Evolutionary conservation across 352 stramenopile genomes (phyloP).

Genomic region (Phytopythium chamaehyphon): DNA sequence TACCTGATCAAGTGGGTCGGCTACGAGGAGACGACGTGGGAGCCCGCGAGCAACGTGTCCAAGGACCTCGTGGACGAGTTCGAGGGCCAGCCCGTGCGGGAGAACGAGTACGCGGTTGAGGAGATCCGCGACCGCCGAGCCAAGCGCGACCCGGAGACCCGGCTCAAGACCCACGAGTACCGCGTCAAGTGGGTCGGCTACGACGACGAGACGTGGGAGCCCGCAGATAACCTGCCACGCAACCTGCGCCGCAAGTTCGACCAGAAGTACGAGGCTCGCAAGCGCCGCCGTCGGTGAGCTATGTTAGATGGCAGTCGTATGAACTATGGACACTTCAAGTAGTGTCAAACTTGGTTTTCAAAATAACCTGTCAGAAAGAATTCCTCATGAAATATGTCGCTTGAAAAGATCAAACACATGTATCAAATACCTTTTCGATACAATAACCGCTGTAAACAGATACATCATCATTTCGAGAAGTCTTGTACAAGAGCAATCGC

Average conservation of each 20-base stretch:
- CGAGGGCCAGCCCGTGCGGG: slow-evolving; percentile 61
- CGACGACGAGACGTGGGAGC: slow-evolving; percentile 77
- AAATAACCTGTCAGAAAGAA: too few relatives aligned
- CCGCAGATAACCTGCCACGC: slow-evolving; percentile 68
- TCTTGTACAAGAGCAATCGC: slow-evolving; percentile 2
- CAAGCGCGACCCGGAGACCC: slow-evolving; percentile 58
- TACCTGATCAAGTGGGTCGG: slow-evolving; percentile 84
- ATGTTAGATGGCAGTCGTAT: too few relatives aligned
- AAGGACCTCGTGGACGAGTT: slow-evolving; percentile 82
- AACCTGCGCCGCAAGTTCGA: slow-evolving; percentile 80
- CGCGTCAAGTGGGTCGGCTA: slow-evolving; percentile 86
- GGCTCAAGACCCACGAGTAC: slow-evolving; percentile 74
- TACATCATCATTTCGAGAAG: too few relatives aligned
- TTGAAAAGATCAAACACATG: neutral
- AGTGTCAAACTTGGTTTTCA: too few relatives aligned
- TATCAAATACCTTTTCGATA: too few relatives aligned
- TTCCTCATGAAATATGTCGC: too few relatives aligned
- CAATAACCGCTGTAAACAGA: too few relatives aligned
- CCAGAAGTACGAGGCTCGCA: slow-evolving; percentile 60
- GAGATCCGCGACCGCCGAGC: slow-evolving; percentile 66
- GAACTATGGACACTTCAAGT: too few relatives aligned
- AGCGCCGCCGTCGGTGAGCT: slow-evolving; percentile 17
- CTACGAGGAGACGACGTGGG: slow-evolving; percentile 78
- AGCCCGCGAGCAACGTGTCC: slow-evolving; percentile 69
- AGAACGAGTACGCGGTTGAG: slow-evolving; percentile 75